Percentiles rank a stretch among this genome's conserved stretches.
Conservation (phyloP, 1,284 basidiomycete species). For the Acaromyces ingoldii region DNA sequence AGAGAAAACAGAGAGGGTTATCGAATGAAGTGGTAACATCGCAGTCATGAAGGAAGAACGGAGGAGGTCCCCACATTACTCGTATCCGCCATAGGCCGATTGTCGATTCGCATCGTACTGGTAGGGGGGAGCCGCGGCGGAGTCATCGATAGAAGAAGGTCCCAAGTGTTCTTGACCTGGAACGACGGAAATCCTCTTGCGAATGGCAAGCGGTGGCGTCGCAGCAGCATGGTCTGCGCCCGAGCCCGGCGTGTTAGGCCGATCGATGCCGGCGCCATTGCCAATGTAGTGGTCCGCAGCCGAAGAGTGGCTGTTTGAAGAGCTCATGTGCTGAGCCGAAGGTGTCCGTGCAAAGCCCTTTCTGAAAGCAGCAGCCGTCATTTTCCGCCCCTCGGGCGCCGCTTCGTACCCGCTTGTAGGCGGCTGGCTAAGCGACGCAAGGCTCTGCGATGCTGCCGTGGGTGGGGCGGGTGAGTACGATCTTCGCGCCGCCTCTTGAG, state of each 20-base stretch:
- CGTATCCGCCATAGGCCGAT: constrained; percentile 2
- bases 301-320: not conserved
- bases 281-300: not conserved
- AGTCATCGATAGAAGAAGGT: not conserved
- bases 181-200: constrained; percentile 2
- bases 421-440: not conserved
- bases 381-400: constrained; percentile 31
- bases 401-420: constrained; percentile 7
- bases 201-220: constrained; percentile 8
- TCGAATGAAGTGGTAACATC: too few species aligned
- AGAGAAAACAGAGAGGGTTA: too few species aligned
- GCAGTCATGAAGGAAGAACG: too few species aligned
- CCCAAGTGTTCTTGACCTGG: not conserved
- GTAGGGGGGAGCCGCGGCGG: constrained; percentile 2
- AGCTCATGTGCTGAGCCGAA: constrained; percentile 11
- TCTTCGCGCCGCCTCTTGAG: constrained; percentile 32
- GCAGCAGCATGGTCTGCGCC: not conserved
- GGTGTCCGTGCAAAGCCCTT: constrained; percentile 34
- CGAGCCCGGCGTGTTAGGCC: not conserved
- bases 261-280: not conserved
- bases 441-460: not conserved
- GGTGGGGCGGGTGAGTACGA: constrained; percentile 23
- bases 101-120: not conserved
- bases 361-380: constrained; percentile 42
- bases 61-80: too few species aligned